Evolutionary conservation across 306 rosid species (phyloP).

Genomic region (Argentina anserina): DNA sequence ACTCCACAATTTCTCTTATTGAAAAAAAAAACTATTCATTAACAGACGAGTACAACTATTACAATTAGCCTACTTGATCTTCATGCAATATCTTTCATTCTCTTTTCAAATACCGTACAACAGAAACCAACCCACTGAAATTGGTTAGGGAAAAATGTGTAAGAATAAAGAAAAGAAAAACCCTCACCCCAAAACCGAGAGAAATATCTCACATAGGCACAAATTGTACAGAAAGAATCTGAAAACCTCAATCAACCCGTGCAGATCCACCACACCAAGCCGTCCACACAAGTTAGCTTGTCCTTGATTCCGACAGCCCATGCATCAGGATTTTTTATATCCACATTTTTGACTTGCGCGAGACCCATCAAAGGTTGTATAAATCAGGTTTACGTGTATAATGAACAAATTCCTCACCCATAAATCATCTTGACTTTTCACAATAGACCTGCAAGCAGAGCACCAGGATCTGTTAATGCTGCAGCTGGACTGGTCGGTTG

Average conservation of each 20-base stretch:
- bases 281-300: constrained; percentile 48
- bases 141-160: constrained; percentile 20
- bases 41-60: constrained; percentile 20
- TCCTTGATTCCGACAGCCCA: constrained; percentile 74
- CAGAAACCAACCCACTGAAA: constrained; percentile 36
- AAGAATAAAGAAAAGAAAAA: constrained; percentile 2
- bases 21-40: constrained; percentile 14
- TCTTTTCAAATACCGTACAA: constrained; percentile 31
- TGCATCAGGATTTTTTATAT: constrained; percentile 42
- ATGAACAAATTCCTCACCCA: constrained; percentile 40
- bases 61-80: constrained; percentile 37
- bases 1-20: constrained; percentile 8
- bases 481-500: constrained; percentile 48
- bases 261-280: constrained; percentile 53
- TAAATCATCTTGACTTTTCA: constrained; percentile 38
- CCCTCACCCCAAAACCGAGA: constrained; percentile 42
- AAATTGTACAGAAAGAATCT: constrained; percentile 73
- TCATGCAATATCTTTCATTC: constrained; percentile 35
- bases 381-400: constrained; percentile 67
- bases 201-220: constrained; percentile 53
- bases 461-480: constrained; percentile 79
- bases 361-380: constrained; percentile 43
- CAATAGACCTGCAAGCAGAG: constrained; percentile 92
- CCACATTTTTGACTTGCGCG: constrained; percentile 38
- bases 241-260: constrained; percentile 58